A percentile compares a stretch with the other conserved stretches of the same genome.
phyloP scores from a whole-genome alignment of 441 rosid species.

The Flueggea neowawraea region DNA sequence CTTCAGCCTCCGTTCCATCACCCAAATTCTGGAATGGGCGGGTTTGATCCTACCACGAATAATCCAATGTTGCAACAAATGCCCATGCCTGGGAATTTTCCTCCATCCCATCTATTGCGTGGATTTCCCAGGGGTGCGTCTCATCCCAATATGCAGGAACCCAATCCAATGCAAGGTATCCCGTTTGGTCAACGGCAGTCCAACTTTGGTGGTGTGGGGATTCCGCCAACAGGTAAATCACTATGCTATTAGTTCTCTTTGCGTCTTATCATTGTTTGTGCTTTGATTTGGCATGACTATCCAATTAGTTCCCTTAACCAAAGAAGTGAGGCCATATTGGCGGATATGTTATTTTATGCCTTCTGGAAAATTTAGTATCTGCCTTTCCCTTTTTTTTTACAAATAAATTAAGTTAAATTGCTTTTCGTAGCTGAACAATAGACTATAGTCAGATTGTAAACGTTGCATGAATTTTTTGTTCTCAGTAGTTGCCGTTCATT shows the following conservation, averaged over 20 bases:
- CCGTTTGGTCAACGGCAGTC: slow-evolving; percentile 65
- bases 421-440: too few species aligned
- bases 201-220: slow-evolving; percentile 42
- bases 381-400: too few species aligned
- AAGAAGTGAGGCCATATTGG: neutral
- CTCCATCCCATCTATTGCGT: slow-evolving; percentile 51
- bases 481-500: neutral
- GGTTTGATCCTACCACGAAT: slow-evolving; percentile 59
- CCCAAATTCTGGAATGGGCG: slow-evolving; percentile 38
- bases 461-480: neutral
- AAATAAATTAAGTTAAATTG: too few species aligned
- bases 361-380: too few species aligned
- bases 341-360: too few species aligned
- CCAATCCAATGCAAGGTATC: slow-evolving; percentile 59
- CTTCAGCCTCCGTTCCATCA: slow-evolving; percentile 68
- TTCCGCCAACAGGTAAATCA: slow-evolving; percentile 52
- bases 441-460: neutral
- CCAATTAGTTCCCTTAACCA: neutral
- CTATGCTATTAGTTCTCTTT: slow-evolving; percentile 1
- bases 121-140: slow-evolving; percentile 58
- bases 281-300: too few species aligned
- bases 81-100: slow-evolving; percentile 57
- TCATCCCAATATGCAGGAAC: slow-evolving; percentile 52
- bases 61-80: slow-evolving; percentile 66
- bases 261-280: neutral